Percentiles rank a stretch among this genome's conserved stretches.
phyloP scores from a whole-genome alignment of 495 filamentous ascomycete species.

The Symbiotaphrina buchneri region DNA sequence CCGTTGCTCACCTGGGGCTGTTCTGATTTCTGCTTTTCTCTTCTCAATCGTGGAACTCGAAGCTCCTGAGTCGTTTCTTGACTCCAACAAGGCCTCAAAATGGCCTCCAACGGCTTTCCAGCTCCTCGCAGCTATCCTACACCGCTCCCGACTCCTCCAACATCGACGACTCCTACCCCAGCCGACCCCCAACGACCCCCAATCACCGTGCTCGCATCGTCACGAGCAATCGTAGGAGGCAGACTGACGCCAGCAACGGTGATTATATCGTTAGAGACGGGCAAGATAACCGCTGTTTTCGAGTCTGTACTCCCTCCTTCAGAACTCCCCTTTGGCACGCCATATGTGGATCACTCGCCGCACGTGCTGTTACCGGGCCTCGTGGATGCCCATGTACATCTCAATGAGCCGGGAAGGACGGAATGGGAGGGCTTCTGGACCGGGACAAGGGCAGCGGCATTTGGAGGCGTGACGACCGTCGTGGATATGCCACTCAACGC shows the following conservation, averaged over 20 bases:
- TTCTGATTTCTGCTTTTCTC: too few relatives aligned
- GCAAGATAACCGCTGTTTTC: conserved; percentile 67
- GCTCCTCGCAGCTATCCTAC: too few relatives aligned
- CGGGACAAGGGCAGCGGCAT: conserved; percentile 81
- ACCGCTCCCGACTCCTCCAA: conserved; percentile 9
- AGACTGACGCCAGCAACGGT: conserved; percentile 57
- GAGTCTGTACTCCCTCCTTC: conserved; percentile 45
- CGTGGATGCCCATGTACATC: conserved; percentile 92
- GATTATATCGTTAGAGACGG: conserved; percentile 50
- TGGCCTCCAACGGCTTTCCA: too few relatives aligned
- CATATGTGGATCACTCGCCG: conserved; percentile 73
- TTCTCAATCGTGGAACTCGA: too few relatives aligned
- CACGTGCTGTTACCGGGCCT: conserved; percentile 72
- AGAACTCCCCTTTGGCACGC: conserved; percentile 46
- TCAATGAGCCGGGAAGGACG: conserved; percentile 91
- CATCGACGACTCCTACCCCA: conserved; percentile 6
- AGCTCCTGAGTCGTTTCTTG: too few relatives aligned
- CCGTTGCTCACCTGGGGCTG: too few relatives aligned
- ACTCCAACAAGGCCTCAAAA: too few relatives aligned
- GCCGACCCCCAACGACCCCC: conserved; percentile 9
- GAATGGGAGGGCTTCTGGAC: conserved; percentile 98
- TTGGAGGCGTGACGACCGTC: conserved; percentile 93
- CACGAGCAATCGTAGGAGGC: conserved; percentile 47
- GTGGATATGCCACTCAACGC: conserved; percentile 97
- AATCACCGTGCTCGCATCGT: conserved; percentile 60